Evolutionary conservation across 495 filamentous ascomycete species (phyloP).

Genomic region (Trichocladium antarcticum): DNA sequence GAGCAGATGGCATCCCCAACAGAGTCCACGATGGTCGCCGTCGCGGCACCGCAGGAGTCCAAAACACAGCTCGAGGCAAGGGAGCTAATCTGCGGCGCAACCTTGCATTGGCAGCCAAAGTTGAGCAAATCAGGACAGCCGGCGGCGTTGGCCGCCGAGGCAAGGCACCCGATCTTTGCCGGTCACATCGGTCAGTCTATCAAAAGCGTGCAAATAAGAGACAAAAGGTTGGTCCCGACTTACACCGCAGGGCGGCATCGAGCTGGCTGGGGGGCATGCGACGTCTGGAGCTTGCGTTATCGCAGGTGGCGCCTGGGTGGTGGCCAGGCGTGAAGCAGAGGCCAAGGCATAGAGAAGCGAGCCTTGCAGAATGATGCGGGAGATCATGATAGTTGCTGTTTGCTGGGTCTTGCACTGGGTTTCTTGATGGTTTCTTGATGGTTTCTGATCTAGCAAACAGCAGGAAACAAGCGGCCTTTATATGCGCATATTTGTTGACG

Average conservation of each 20-base stretch:
- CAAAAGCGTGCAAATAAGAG: background rate
- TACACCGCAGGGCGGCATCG: conserved; percentile 9
- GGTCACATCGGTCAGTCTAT: background rate
- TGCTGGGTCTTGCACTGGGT: too few relatives aligned
- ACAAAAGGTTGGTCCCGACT: background rate
- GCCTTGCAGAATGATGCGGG: background rate
- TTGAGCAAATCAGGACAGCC: background rate
- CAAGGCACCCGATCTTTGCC: background rate
- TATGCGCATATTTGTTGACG: too few relatives aligned
- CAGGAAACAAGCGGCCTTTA: too few relatives aligned
- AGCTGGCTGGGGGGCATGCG: background rate
- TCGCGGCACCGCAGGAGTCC: background rate
- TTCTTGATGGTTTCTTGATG: too few relatives aligned
- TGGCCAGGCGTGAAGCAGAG: background rate
- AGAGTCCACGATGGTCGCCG: background rate
- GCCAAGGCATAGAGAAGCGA: background rate
- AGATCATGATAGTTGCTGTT: background rate
- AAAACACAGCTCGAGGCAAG: background rate
- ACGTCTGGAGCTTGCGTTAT: background rate
- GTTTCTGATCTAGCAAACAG: too few relatives aligned
- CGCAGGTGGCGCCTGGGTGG: background rate
- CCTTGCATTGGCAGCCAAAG: background rate
- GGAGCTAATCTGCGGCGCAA: background rate
- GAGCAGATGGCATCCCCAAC: conserved; percentile 3
- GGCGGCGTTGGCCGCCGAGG: background rate